Base-by-base conservation (phyloP, 345 rosid species). In the Brassica napus region DNA sequence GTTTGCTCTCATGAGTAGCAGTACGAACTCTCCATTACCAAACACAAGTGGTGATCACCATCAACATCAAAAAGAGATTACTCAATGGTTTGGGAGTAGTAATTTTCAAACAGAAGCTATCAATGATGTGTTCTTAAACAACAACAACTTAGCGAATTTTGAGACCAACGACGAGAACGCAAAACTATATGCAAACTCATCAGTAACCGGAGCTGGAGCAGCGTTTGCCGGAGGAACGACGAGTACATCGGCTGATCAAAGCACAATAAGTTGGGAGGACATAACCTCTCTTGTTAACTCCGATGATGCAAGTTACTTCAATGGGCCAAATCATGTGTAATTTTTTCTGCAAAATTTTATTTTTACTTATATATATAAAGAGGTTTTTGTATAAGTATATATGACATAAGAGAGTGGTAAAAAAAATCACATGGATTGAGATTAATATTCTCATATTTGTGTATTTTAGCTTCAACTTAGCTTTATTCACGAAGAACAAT, bases 211-310 rank as follows among this genome's bases (percentile, higher is more conserved):
- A 71, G 67, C 72, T 21, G 66, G 80, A 26, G 66, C 34, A 15
- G 67, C 61, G 62, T 68, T 79, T 44, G 76, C 69, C 34, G 80
- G 87, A 71, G 47, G 81, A 77, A 68, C 84, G 0, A 87, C 86
- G 32, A 82, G 79, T 72, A 84, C 85, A 81, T 86, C 93, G 0
- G 87, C 68, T 0, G 93, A 87, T 65, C 83, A 81, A 82, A 89
- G 89, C 61, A 81, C 71, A 26, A 75, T 81, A 57, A 86, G 84
- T 52, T 90, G 91, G 91, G 89, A 84, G 39, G 87, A 89, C 68
- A 83, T 81, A 10, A 83, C 82, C 52, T 78, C 88, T 64, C 73
- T 87, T 65, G 78, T 71, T 61, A 86, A 83, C 82, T 83, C 91
- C 12, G 83, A 73, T 57, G 83, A 80, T 80, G 80, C 86, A 28